Base-by-base conservation (phyloP, 495 filamentous ascomycete species). In the Aspergillus sclerotioniger region DNA sequence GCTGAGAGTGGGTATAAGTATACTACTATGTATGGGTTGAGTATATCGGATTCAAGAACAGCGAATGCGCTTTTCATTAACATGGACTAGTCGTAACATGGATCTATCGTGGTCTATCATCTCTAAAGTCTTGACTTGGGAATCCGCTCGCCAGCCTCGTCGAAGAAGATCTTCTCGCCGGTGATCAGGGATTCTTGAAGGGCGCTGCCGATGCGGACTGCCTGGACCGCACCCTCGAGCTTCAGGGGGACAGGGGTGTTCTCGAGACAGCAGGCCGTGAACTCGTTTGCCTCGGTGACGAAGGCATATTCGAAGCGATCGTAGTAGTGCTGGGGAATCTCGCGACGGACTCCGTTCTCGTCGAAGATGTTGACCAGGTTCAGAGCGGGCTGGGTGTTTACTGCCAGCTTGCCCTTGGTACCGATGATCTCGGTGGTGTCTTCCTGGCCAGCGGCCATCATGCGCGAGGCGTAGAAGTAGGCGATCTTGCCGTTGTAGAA, bases 381-480 rank as follows among this genome's bases (percentile, higher is more conserved):
- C 25, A 64, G 47, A 48, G 67, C 63, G 17, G 84, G 84, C 57
- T 82, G 74, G 10, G 71, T 74, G 58, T 86, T 87, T 20, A 87
- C 76, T 0, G 75, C 71, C 12, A 87, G 47, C 62, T 86, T 87
- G 5, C 84, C 84, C 52, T 78, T 70, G 0, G 84, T 87, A 7
- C 84, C 84, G 55, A 87, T 82, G 51, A 88, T 76, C 70, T 88
- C 85, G 0, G 84, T 85, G 56, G 74, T 78, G 60, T 88, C 85
- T 59, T 85, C 77, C 69, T 87, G 85, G 1, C 85, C 85, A 2
- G 79, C 76, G 0, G 82, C 80, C 82, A 87, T 87, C 83, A 86
- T 87, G 15, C 84, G 72, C 8, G 69, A 76, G 17, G 70, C 72
- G 67, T 84, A 87, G 57, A 85, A 81, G 58, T 86, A 85, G 6